These are phyloP conservation scores for Saturnispora halmiae DNA, from an alignment of 805 yeast genomes.

Conservation along the genomic window DNA sequence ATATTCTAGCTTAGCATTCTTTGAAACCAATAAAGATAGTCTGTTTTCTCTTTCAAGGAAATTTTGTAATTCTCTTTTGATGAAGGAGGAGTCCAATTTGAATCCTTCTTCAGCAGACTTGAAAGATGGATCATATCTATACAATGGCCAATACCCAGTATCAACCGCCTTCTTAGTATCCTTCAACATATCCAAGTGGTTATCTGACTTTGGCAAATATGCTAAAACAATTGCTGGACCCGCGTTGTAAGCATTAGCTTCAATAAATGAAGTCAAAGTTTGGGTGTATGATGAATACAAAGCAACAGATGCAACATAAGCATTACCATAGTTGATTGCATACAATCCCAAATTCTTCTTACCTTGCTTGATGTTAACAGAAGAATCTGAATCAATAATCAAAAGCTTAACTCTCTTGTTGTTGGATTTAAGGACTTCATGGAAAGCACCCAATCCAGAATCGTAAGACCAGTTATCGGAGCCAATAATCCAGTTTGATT, in stretches of 20 bases:
- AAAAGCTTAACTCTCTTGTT: constrained; percentile 68
- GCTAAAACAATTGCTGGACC: constrained; percentile 93
- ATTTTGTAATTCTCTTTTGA: constrained; percentile 64
- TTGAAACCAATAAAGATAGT: constrained; percentile 62
- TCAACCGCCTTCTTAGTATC: constrained; percentile 88
- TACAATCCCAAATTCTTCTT: constrained; percentile 90
- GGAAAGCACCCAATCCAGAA: constrained; percentile 85
- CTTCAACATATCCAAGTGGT: constrained; percentile 65
- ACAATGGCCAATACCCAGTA: constrained; percentile 94
- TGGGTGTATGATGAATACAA: constrained; percentile 91
- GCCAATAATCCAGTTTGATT: constrained; percentile 76
- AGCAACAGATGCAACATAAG: constrained; percentile 91
- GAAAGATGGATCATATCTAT: constrained; percentile 66
- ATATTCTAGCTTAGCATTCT: constrained; percentile 68
- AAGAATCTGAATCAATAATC: constrained; percentile 80
- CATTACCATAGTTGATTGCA: constrained; percentile 86
- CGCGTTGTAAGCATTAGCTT: constrained; percentile 68
- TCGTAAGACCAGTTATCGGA: constrained; percentile 96
- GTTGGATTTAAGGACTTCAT: constrained; percentile 66
- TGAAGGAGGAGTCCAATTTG: constrained; percentile 74
- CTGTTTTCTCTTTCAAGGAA: constrained; percentile 88
- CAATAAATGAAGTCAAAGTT: constrained; percentile 76
- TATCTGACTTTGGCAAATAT: constrained; percentile 64
- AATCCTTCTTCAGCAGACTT: constrained; percentile 45
- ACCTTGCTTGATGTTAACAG: constrained; percentile 41